Base-by-base conservation (phyloP, 495 filamentous ascomycete species). In the Hypoxylon perforatum region DNA sequence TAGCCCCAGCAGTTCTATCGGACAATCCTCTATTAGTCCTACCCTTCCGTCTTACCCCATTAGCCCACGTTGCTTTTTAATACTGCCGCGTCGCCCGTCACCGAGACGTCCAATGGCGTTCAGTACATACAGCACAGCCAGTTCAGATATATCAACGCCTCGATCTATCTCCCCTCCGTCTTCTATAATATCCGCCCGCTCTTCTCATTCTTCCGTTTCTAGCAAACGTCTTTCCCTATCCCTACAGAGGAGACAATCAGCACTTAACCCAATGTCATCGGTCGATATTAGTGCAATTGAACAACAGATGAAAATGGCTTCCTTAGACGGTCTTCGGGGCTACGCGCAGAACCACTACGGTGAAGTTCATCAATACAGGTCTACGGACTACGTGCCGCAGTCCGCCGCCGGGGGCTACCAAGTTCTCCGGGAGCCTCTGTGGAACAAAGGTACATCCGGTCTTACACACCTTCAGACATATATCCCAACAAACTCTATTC, bases 171-270 rank as follows among this genome's bases (percentile, higher is more conserved):
- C 84, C 38, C 83, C 83, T 36, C 81, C 82, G 4, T 71, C 76
- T 7, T 79, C 77, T 48, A 75, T 80, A 56, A 70, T 70, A 36
- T 78, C 77, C 10, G 81, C 76, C 54, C 80, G 83, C 54, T 81
- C 82, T 38, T 85, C 84, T 12, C 78, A 82, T 35, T 80, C 83
- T 46, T 82, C 82, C 57, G 76, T 82, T 57, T 74, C 81, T 69
- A 84, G 76, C 56, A 84, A 86, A 76, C 81, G 81, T 61, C 76
- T 84, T 70, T 84, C 82, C 55, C 68, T 85, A 45, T 86, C 82
- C 49, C 69, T 80, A 9, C 72, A 76, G 42, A 71, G 83, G 57
- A 72, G 82, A 12, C 81, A 81, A 42, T 81, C 82, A 14, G 76
- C 77, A 22, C 74, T 83, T 23, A 85, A 86, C 75, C 84, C 83